Conservation (phyloP, 345 rosid species). For the Ceriops decandra region DNA sequence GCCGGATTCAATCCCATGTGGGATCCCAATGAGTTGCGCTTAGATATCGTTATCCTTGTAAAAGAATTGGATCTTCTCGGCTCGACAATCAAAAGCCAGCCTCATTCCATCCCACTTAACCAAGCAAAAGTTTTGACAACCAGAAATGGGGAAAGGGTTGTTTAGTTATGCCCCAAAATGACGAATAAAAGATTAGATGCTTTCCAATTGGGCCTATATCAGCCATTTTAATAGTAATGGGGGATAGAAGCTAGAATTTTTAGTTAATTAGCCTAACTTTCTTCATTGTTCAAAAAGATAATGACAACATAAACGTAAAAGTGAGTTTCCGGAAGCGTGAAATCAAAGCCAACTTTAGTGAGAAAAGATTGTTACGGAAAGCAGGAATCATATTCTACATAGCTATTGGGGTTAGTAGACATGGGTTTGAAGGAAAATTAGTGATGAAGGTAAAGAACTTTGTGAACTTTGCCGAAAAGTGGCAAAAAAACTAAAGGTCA, state of each 20-base stretch:
- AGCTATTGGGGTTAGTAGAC: background rate
- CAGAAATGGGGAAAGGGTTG: too few relatives aligned
- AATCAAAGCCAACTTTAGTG: constrained; percentile 24
- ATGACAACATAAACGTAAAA: too few relatives aligned
- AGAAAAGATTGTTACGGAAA: background rate
- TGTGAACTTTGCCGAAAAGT: background rate
- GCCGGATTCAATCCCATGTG: background rate
- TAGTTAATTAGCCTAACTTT: too few relatives aligned
- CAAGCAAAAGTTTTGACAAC: constrained; percentile 1
- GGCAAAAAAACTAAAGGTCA: background rate
- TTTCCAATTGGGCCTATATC: too few relatives aligned
- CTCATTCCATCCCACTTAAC: background rate
- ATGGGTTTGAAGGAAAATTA: background rate
- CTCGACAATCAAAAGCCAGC: too few relatives aligned
- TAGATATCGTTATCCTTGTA: background rate
- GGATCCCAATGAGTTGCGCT: background rate
- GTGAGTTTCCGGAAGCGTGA: constrained; percentile 3
- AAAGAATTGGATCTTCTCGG: background rate
- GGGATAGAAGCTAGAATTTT: too few relatives aligned
- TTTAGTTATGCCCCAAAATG: too few relatives aligned
- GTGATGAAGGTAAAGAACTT: background rate
- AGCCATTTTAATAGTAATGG: too few relatives aligned
- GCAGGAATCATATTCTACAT: constrained; percentile 11
- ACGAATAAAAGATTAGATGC: too few relatives aligned
- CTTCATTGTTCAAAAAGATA: too few relatives aligned